Percentiles rank a stretch among this genome's conserved stretches.
Conservation (phyloP, 2,329 filamentous ascomycete genomes). For the Nigrospora oryzae region DNA sequence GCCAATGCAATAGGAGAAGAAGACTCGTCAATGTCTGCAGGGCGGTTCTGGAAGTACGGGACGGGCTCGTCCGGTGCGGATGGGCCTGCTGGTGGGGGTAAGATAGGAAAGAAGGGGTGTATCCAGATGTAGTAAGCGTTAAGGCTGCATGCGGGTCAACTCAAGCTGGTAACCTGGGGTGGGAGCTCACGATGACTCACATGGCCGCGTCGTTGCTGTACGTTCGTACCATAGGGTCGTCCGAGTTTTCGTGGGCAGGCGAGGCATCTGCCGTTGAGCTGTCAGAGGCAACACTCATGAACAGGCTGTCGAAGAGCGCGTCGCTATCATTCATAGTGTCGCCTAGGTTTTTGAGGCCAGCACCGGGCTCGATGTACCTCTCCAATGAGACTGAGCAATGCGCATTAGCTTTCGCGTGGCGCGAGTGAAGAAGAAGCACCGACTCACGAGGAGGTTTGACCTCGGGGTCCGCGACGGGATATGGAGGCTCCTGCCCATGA, state of each 20-base stretch:
- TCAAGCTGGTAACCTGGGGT: too few relatives aligned
- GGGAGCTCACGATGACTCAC: conserved; percentile 17
- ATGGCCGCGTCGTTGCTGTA: conserved; percentile 30
- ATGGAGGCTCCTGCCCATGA: not conserved
- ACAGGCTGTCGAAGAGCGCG: conserved; percentile 36
- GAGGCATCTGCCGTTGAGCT: conserved; percentile 8
- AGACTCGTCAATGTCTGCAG: conserved; percentile 26
- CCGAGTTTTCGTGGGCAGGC: conserved; percentile 5
- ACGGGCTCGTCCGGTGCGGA: conserved; percentile 23
- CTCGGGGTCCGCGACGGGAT: not conserved
- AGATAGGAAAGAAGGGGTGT: conserved; percentile 39
- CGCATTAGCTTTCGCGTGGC: conserved; percentile 4
- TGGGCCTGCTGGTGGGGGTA: conserved; percentile 30
- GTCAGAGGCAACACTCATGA: conserved; percentile 13
- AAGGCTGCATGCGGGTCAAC: conserved; percentile 19
- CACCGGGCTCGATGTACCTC: conserved; percentile 36
- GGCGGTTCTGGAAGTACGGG: conserved; percentile 24
- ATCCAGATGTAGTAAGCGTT: conserved; percentile 45
- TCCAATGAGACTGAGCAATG: conserved; percentile 23
- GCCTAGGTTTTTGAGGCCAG: conserved; percentile 35
- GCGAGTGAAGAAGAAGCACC: conserved; percentile 2
- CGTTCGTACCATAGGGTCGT: conserved; percentile 27
- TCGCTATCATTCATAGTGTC: conserved; percentile 37
- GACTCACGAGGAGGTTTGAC: conserved; percentile 7
- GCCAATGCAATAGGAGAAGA: conserved; percentile 34